phyloP scores from a whole-genome alignment of 2,329 filamentous ascomycete genomes.

The Colletotrichum magnum region DNA sequence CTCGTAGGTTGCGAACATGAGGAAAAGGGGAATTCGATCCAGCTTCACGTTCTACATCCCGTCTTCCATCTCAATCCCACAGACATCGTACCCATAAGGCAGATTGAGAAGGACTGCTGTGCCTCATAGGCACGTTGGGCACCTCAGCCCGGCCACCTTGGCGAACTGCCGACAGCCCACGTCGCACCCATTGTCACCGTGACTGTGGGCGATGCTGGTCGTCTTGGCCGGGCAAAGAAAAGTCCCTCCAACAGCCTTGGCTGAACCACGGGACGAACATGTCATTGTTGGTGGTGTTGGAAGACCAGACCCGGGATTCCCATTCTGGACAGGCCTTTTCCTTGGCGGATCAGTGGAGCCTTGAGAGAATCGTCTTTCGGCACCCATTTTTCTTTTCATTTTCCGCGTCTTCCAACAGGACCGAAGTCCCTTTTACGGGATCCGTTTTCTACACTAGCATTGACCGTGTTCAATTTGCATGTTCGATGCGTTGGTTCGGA shows the following conservation, averaged over 20 bases:
- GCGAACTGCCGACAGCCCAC: constrained; percentile 31
- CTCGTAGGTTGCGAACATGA: background rate
- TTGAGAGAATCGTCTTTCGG: constrained; percentile 1
- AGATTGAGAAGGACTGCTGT: background rate
- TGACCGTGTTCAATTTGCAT: background rate
- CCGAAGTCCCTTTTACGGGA: background rate
- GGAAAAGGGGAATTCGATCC: background rate
- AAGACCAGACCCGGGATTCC: background rate
- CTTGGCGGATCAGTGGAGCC: constrained; percentile 16
- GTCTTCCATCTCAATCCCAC: background rate
- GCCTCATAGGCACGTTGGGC: constrained; percentile 28
- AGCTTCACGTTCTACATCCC: background rate
- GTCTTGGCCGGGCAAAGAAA: background rate
- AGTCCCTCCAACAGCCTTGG: background rate
- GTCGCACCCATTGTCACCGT: constrained; percentile 17
- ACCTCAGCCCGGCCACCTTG: constrained; percentile 1
- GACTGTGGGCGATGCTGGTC: constrained; percentile 1
- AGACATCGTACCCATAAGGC: background rate
- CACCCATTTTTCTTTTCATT: background rate
- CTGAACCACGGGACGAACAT: background rate
- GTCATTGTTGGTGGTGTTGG: background rate
- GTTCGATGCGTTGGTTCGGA: too few relatives aligned
- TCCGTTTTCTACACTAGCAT: background rate
- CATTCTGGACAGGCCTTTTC: constrained; percentile 15
- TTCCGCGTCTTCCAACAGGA: background rate